These are phyloP conservation scores for Mycena olivaceomarginata DNA, from an alignment of 768 basidiomycete genomes.

Conservation along the genomic window DNA sequence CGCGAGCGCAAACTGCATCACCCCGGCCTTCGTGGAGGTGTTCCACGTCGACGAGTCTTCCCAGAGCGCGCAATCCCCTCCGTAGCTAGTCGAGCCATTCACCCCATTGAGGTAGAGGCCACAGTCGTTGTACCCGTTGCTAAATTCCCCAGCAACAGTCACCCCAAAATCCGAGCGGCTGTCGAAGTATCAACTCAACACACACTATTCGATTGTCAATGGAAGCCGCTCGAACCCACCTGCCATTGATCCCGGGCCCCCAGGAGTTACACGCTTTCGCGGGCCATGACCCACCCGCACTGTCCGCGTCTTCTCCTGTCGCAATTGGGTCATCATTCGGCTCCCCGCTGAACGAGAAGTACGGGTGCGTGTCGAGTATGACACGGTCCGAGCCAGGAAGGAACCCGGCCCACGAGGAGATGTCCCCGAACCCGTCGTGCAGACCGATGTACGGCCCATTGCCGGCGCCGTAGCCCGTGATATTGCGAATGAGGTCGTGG, in stretches of 20 bases:
- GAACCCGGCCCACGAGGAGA: constrained; percentile 53
- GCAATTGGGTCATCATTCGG: constrained; percentile 53
- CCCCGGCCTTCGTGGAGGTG: not conserved
- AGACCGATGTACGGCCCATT: constrained; percentile 74
- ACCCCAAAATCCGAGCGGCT: constrained; percentile 73
- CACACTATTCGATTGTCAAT: constrained; percentile 42
- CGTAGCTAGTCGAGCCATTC: constrained; percentile 49
- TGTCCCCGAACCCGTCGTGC: constrained; percentile 70
- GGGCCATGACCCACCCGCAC: constrained; percentile 57
- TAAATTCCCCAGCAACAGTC: constrained; percentile 81
- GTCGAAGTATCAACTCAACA: constrained; percentile 33
- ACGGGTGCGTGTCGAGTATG: constrained; percentile 19
- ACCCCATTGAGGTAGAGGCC: constrained; percentile 68
- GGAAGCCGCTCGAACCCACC: not conserved
- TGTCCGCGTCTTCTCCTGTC: constrained; percentile 44
- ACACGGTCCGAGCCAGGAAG: constrained; percentile 22
- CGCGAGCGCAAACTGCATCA: not conserved
- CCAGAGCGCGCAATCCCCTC: constrained; percentile 54
- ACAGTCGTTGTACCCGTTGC: constrained; percentile 75
- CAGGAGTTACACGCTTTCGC: constrained; percentile 64
- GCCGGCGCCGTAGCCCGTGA: constrained; percentile 78
- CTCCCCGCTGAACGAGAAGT: constrained; percentile 59
- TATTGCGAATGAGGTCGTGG: constrained; percentile 79
- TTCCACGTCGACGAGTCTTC: constrained; percentile 70
- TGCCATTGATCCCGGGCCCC: constrained; percentile 66